A percentile compares a stretch with the other conserved stretches of the same genome.
Evolutionary conservation across 2,329 filamentous ascomycete genomes (phyloP).

Genomic region (Alternaria sp.): DNA sequence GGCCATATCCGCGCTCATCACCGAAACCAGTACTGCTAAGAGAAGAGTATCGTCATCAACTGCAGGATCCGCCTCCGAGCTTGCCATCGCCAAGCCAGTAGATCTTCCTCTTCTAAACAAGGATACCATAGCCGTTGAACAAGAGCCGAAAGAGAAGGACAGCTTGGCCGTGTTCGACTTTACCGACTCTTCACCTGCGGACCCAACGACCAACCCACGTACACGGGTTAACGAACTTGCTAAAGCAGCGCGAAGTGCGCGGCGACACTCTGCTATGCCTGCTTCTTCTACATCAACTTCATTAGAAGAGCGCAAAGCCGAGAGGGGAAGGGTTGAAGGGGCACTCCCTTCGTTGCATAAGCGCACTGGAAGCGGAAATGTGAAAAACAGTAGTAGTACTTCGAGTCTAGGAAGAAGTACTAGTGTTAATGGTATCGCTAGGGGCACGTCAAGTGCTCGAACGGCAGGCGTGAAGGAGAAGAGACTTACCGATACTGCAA

Average conservation of each 20-base stretch:
- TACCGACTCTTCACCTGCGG: slow-evolving; percentile 44
- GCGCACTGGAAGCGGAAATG: slow-evolving; percentile 37
- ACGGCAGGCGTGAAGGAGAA: slow-evolving; percentile 29
- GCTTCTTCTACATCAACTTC: slow-evolving; percentile 15
- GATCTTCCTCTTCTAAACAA: slow-evolving; percentile 9
- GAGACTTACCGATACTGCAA: slow-evolving; percentile 8
- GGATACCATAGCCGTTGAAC: slow-evolving; percentile 14
- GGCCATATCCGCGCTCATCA: slow-evolving; percentile 47
- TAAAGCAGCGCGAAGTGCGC: slow-evolving; percentile 38
- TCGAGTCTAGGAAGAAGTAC: slow-evolving; percentile 18
- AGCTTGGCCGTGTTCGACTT: slow-evolving; percentile 52
- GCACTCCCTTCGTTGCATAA: slow-evolving; percentile 35
- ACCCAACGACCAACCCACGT: slow-evolving; percentile 24
- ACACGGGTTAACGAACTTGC: slow-evolving; percentile 40
- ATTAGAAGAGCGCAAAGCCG: slow-evolving; percentile 18
- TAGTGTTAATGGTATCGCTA: slow-evolving; percentile 21
- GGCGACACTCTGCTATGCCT: slow-evolving; percentile 48
- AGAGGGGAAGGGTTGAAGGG: slow-evolving; percentile 28
- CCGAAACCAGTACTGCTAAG: slow-evolving; percentile 39
- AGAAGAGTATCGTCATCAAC: slow-evolving; percentile 25
- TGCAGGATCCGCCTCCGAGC: slow-evolving; percentile 13
- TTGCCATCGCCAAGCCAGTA: slow-evolving; percentile 7
- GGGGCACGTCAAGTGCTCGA: slow-evolving; percentile 21
- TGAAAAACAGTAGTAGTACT: slow-evolving; percentile 30
- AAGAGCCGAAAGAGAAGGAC: slow-evolving; percentile 32